These are phyloP conservation scores for Septoria petroselini DNA, from an alignment of 2,329 filamentous ascomycete species.

Conservation along the genomic window DNA sequence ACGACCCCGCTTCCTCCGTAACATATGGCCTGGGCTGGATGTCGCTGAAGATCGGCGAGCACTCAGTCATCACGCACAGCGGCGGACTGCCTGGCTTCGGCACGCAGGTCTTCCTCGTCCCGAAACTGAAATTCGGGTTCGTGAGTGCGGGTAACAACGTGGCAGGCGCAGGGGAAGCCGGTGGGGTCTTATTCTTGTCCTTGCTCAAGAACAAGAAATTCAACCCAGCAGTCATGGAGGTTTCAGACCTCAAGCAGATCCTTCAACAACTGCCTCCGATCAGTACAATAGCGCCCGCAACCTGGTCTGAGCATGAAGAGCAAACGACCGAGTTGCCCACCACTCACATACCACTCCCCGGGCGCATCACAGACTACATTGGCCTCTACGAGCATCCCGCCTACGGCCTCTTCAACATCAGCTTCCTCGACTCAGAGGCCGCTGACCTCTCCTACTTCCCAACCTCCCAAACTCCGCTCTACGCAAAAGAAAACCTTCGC, in stretches of 20 bases:
- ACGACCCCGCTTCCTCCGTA: not conserved
- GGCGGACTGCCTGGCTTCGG: slow-evolving; percentile 10
- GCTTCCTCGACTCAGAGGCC: not conserved
- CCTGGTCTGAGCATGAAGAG: too few relatives aligned
- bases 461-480: not conserved
- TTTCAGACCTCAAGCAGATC: not conserved
- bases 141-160: slow-evolving; percentile 6
- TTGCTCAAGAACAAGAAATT: not conserved
- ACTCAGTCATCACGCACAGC: not conserved
- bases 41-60: not conserved
- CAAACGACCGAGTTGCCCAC: too few relatives aligned
- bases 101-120: slow-evolving; percentile 4
- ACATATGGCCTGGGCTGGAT: slow-evolving; percentile 12
- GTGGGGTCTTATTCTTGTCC: not conserved
- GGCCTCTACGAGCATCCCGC: slow-evolving; percentile 15
- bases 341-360: slow-evolving; percentile 2
- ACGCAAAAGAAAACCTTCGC: not conserved
- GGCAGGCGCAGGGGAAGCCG: not conserved
- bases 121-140: slow-evolving; percentile 7
- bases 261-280: not conserved
- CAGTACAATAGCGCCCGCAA: too few relatives aligned
- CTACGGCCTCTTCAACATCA: slow-evolving; percentile 17
- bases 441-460: not conserved
- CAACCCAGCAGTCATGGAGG: not conserved
- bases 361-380: slow-evolving; percentile 4